phyloP scores from a whole-genome alignment of 257 asterid species.

The Solanum phureja region DNA sequence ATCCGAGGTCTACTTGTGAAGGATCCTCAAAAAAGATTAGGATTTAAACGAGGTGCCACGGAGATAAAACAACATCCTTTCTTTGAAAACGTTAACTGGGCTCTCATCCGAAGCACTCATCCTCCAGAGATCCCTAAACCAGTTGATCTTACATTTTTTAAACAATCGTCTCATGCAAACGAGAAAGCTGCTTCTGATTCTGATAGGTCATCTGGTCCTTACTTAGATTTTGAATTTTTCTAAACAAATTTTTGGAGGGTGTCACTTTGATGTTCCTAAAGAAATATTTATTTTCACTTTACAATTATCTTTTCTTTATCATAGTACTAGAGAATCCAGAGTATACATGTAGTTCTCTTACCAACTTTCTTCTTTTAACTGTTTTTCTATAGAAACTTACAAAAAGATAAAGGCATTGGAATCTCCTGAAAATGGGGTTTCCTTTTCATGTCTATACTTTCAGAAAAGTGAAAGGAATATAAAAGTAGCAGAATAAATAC shows the following conservation, averaged over 20 bases:
- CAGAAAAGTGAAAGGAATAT: background rate
- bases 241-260: constrained; percentile 14
- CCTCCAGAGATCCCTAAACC: constrained; percentile 83
- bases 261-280: constrained; percentile 7
- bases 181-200: constrained; percentile 45
- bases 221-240: constrained; percentile 82
- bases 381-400: constrained; percentile 2
- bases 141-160: constrained; percentile 39
- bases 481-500: background rate
- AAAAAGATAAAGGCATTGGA: background rate
- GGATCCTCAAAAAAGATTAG: constrained; percentile 82
- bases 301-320: background rate
- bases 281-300: constrained; percentile 5
- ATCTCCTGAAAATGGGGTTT: background rate
- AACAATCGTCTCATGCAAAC: constrained; percentile 25
- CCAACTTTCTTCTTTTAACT: background rate
- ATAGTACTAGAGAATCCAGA: background rate
- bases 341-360: background rate
- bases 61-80: constrained; percentile 87
- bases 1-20: constrained; percentile 71
- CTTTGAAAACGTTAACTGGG: constrained; percentile 79
- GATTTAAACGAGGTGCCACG: constrained; percentile 71
- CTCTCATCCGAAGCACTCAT: constrained; percentile 64
- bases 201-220: constrained; percentile 64
- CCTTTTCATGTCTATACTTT: background rate